These are phyloP conservation scores for Entonaema liquescens DNA, from an alignment of 495 filamentous ascomycete species.

Conservation along the genomic window DNA sequence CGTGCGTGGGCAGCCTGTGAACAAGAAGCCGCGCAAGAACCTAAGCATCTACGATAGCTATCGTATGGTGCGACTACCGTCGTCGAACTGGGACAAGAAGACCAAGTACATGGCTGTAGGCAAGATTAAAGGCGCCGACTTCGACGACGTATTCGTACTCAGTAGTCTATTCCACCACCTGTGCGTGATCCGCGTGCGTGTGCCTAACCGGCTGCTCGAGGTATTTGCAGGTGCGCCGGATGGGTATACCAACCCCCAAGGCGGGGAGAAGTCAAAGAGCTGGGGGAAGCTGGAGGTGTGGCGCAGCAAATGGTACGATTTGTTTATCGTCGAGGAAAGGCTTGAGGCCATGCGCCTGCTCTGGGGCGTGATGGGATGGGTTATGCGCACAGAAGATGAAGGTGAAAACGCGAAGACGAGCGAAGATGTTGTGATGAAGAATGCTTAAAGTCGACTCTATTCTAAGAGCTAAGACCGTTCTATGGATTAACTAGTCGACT, in stretches of 20 bases:
- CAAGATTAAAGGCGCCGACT: slow-evolving; percentile 53
- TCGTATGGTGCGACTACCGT: slow-evolving; percentile 68
- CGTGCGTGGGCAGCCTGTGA: slow-evolving; percentile 55
- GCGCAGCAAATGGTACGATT: slow-evolving; percentile 80
- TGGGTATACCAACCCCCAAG: background rate
- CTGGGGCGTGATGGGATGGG: slow-evolving; percentile 78
- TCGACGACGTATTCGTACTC: slow-evolving; percentile 80
- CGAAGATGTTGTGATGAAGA: slow-evolving; percentile 49
- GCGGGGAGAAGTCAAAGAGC: slow-evolving; percentile 34
- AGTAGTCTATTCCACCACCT: slow-evolving; percentile 86
- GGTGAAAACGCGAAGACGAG: background rate
- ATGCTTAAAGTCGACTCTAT: slow-evolving; percentile 30
- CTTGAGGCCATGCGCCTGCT: slow-evolving; percentile 74
- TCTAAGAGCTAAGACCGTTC: background rate
- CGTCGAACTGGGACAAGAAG: slow-evolving; percentile 79
- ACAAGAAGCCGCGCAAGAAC: slow-evolving; percentile 57
- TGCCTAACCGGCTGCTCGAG: slow-evolving; percentile 72
- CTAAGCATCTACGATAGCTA: slow-evolving; percentile 64
- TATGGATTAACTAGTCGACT: background rate
- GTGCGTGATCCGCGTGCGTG: slow-evolving; percentile 74
- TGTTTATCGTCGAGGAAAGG: slow-evolving; percentile 73
- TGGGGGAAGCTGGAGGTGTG: slow-evolving; percentile 69
- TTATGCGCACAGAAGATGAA: slow-evolving; percentile 63
- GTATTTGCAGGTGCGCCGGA: slow-evolving; percentile 52
- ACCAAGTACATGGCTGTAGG: slow-evolving; percentile 78